Base-by-base conservation (phyloP, 257 asterid genomes). In the Eustoma russellianum region DNA sequence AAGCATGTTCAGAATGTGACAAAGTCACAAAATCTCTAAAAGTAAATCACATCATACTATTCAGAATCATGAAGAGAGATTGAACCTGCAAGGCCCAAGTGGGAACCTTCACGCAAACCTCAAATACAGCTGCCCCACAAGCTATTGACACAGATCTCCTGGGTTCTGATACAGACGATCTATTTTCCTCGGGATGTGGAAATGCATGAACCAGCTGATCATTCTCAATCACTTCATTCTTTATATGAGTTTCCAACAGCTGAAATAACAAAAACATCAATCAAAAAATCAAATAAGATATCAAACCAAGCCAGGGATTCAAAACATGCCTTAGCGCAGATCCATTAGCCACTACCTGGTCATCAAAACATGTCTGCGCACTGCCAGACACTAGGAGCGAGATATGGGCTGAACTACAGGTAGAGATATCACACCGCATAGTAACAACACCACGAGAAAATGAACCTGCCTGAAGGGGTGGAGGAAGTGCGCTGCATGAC, bases 361-460 rank as follows among this genome's bases (percentile, higher is more conserved):
- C 99, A 71, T 92, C 99, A 59, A 92, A 92, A 70, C 97, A 92
- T 9, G 95, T 78, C 52, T 92, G 94, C 49, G 99, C 99, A 75
- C 94, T 88, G 46, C 99, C 99, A 0, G 99, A 92, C 51, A 92
- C 88, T 66, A 92, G 71, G 57, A 92, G 94, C 50, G 99, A 92
- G 57, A 92, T 83, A 74, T 92, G 97, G 48, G 94, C 84, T 12
- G 88, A 88, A 76, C 92, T 88, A 79, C 87, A 75, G 54, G 99
- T 92, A 6, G 99, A 80, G 60, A 92, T 58, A 72, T 92, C 99
- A 64, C 99, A 92, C 48, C 97, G 72, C 99, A 92, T 92, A 8
- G 97, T 92, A 50, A 92, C 94, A 5, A 92, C 97, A 63, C 93
- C 97, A 57, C 97, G 99, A 56, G 97, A 88, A 77, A 92, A 79